Evolutionary conservation across 2,329 filamentous ascomycete species (phyloP).

Genomic region (Talaromyces sp.): DNA sequence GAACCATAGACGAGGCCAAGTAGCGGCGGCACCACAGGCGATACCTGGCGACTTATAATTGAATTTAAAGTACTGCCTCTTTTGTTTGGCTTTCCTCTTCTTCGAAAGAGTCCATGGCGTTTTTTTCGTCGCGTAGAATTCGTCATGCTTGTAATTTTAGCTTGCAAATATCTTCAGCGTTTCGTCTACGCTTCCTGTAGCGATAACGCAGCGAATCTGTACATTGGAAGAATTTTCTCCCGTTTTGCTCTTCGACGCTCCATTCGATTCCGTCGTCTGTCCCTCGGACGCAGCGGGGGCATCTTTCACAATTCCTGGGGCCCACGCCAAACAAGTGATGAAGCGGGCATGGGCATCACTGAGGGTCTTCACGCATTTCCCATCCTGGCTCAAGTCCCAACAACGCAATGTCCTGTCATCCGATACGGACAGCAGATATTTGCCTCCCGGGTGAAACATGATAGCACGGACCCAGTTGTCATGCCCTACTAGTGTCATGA

Average conservation of each 20-base stretch:
- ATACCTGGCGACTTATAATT: neutral
- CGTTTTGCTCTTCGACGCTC: slow-evolving; percentile 46
- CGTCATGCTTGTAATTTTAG: neutral
- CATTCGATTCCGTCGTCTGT: slow-evolving; percentile 45
- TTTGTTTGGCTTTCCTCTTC: neutral
- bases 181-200: slow-evolving; percentile 78
- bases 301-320: slow-evolving; percentile 67
- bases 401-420: slow-evolving; percentile 91
- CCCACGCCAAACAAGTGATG: slow-evolving; percentile 82
- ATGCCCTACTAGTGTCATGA: slow-evolving; percentile 80
- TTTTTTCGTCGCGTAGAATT: neutral
- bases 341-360: slow-evolving; percentile 77
- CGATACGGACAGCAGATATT: slow-evolving; percentile 77
- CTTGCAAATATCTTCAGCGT: slow-evolving; percentile 71
- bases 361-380: slow-evolving; percentile 80
- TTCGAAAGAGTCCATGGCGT: neutral
- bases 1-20: neutral
- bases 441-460: slow-evolving; percentile 86
- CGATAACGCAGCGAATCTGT: slow-evolving; percentile 73
- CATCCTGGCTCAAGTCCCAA: slow-evolving; percentile 89
- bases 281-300: slow-evolving; percentile 7
- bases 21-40: neutral
- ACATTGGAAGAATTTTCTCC: slow-evolving; percentile 21
- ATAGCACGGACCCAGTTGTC: slow-evolving; percentile 90
- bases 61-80: neutral